Evolutionary conservation across 371 early-diverging fungal species (phyloP).

Genomic region (Basidiobolus meristosporus): DNA sequence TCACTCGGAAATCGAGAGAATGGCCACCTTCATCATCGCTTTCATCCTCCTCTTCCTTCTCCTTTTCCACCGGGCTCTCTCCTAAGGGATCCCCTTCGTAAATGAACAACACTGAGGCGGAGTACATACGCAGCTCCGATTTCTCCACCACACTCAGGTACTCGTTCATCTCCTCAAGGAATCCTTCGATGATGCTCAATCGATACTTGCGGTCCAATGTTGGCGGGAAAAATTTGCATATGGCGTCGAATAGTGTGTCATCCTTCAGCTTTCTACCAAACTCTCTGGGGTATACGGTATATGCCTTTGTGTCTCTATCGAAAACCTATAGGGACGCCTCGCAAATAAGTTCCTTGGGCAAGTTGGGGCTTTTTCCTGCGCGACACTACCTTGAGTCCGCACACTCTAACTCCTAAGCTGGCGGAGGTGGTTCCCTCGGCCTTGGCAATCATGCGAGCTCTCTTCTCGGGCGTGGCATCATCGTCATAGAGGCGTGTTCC

Average conservation of each 20-base stretch:
- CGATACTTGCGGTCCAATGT: slow-evolving; percentile 15
- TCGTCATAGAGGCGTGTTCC: slow-evolving; percentile 41
- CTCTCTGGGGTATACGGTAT: slow-evolving; percentile 15
- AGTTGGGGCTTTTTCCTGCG: background rate
- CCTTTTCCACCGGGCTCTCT: slow-evolving; percentile 11
- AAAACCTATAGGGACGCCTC: slow-evolving; percentile 20
- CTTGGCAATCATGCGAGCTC: slow-evolving; percentile 25
- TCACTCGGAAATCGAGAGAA: slow-evolving; percentile 30
- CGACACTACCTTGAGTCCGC: slow-evolving; percentile 32
- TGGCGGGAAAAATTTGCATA: slow-evolving; percentile 19
- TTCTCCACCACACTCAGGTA: slow-evolving; percentile 18
- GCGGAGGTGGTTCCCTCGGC: slow-evolving; percentile 33
- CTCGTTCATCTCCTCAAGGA: slow-evolving; percentile 29
- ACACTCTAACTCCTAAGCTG: slow-evolving; percentile 29
- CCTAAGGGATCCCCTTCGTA: slow-evolving; percentile 43
- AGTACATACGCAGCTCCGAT: slow-evolving; percentile 28
- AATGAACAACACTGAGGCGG: slow-evolving; percentile 43
- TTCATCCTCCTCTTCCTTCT: slow-evolving; percentile 8
- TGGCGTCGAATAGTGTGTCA: slow-evolving; percentile 18
- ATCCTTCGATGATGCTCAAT: slow-evolving; percentile 32
- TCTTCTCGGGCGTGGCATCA: slow-evolving; percentile 36
- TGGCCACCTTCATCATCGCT: slow-evolving; percentile 23
- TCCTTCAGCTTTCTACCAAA: slow-evolving; percentile 19
- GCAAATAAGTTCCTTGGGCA: too few relatives aligned
- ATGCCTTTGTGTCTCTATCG: slow-evolving; percentile 13